Base-by-base conservation (phyloP, 345 rosid species). In the Euclidium syriacum region DNA sequence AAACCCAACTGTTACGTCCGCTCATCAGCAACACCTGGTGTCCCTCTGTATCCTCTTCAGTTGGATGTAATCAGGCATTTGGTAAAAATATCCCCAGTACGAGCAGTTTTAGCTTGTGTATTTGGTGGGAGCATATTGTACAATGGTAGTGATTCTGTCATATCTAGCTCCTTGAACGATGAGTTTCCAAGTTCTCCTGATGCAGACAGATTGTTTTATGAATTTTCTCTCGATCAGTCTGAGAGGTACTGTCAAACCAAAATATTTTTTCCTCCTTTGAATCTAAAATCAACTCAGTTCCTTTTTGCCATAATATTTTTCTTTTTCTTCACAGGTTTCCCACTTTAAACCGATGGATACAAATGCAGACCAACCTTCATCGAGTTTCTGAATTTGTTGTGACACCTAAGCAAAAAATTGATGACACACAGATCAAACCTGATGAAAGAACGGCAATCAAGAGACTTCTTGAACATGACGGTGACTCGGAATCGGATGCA, bases 141-240 rank as follows among this genome's bases (percentile, higher is more conserved):
- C 65, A 75, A 77, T 72, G 83, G 87, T 61, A 79, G 84, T 54
- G 87, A 82, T 54, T 75, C 91, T 54, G 75, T 87, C 42, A 78
- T 87, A 61, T 80, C 91, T 63, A 73, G 84, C 75, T 82, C 91
- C 34, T 76, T 85, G 65, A 73, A 75, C 62, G 87, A 79, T 68
- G 87, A 81, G 55, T 71, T 76, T 18, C 43, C 81, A 73, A 82
- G 76, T 69, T 72, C 84, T 38, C 80, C 96, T 75, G 97, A 89
- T 52, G 70, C 81, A 49, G 96, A 87, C 67, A 73, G 81, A 70
- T 63, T 84, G 66, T 89, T 89, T 67, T 92, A 85, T 69, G 98
- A 92, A 78, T 92, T 92, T 75, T 95, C 97, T 56, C 97, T 92
- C 73, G 98, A 92, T 80, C 95, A 89, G 57, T 92, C 98, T 76